phyloP scores from a whole-genome alignment of 305 asterid species.

The Plantago lanceolata region DNA sequence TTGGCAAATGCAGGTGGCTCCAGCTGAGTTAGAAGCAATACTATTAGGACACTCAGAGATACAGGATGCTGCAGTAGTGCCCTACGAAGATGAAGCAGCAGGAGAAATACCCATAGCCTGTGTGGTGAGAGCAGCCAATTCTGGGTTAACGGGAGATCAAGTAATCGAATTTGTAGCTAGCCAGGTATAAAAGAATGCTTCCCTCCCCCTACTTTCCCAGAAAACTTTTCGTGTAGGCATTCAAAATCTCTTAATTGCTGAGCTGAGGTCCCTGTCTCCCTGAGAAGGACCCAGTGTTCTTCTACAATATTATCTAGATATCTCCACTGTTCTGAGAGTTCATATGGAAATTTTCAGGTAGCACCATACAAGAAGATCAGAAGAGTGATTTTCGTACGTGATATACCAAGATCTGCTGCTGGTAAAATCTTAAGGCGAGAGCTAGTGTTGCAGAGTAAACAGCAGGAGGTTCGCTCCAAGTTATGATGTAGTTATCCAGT shows the following conservation, averaged over 20 bases:
- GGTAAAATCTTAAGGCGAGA: conserved; percentile 68
- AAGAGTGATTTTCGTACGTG: conserved; percentile 47
- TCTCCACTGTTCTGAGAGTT: background rate
- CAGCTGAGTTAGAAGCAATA: conserved; percentile 79
- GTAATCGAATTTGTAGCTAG: conserved; percentile 57
- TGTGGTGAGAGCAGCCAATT: conserved; percentile 62
- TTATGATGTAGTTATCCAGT: conserved; percentile 28
- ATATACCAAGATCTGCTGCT: conserved; percentile 77
- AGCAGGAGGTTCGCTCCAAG: conserved; percentile 34
- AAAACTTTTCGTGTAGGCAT: background rate
- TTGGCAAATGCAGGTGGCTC: conserved; percentile 62
- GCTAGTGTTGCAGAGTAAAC: conserved; percentile 36
- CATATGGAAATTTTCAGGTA: conserved; percentile 36
- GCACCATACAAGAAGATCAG: conserved; percentile 80
- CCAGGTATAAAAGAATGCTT: conserved; percentile 40
- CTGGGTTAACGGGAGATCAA: conserved; percentile 42
- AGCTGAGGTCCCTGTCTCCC: too few species aligned
- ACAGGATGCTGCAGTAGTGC: conserved; percentile 88
- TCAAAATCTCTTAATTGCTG: background rate
- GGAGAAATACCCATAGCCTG: conserved; percentile 90
- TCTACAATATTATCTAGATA: background rate
- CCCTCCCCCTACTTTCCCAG: background rate
- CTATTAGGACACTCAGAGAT: conserved; percentile 68
- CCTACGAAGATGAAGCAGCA: conserved; percentile 88
- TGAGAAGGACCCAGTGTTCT: background rate